phyloP scores from a whole-genome alignment of 208 protist species.

The Trypanosoma cruzi region DNA sequence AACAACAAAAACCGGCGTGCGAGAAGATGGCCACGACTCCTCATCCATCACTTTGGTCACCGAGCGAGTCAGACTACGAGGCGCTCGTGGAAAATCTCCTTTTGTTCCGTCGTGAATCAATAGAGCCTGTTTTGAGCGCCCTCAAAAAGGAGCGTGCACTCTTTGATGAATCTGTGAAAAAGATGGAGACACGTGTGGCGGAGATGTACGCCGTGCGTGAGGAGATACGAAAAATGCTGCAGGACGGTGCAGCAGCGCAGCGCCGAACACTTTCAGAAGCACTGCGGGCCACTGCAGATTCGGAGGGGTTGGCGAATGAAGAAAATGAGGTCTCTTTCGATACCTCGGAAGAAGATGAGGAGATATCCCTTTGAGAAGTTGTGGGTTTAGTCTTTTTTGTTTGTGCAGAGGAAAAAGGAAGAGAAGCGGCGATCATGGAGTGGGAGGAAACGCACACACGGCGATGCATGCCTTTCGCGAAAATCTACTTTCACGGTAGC shows the following conservation, averaged over 20 bases:
- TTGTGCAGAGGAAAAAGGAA: not conserved
- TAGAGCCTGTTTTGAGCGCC: slow-evolving; percentile 57
- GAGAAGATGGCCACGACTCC: not conserved
- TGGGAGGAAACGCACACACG: not conserved
- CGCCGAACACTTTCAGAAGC: slow-evolving; percentile 18
- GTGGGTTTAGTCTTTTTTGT: not conserved
- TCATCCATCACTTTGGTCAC: slow-evolving; percentile 12
- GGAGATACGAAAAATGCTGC: slow-evolving; percentile 57
- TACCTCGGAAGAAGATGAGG: slow-evolving; percentile 8
- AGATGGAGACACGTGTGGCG: slow-evolving; percentile 58
- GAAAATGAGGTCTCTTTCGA: not conserved
- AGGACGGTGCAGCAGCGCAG: slow-evolving; percentile 20
- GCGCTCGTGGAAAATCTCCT: slow-evolving; percentile 74
- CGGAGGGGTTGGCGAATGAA: not conserved
- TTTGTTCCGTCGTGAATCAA: slow-evolving; percentile 73
- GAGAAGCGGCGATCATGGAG: not conserved
- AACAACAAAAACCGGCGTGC: not conserved
- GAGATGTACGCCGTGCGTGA: slow-evolving; percentile 67
- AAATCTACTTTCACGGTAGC: not conserved
- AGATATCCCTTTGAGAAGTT: slow-evolving; percentile 32
- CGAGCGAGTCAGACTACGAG: slow-evolving; percentile 54
- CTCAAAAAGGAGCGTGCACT: slow-evolving; percentile 53
- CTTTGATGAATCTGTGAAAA: slow-evolving; percentile 42
- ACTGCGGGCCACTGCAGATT: slow-evolving; percentile 20
- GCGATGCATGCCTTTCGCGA: not conserved